Percentiles rank a stretch among this genome's conserved stretches.
phyloP scores from a whole-genome alignment of 805 yeast genomes.

The Starmerella stigmatis region DNA sequence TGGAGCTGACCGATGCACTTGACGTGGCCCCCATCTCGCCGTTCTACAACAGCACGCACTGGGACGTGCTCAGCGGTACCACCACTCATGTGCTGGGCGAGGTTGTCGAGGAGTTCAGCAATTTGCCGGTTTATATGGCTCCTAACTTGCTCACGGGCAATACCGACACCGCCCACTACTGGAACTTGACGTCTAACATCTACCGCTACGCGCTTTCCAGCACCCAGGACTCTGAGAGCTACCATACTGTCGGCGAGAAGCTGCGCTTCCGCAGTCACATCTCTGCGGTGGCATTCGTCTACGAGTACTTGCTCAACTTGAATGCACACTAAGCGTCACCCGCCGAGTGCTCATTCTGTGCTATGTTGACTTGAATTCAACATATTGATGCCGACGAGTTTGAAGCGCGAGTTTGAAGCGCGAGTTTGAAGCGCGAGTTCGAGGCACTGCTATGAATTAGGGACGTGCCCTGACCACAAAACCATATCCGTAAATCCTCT shows the following conservation, averaged over 20 bases:
- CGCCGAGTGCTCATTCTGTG: not conserved
- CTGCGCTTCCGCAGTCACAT: conserved; percentile 48
- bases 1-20: conserved; percentile 22
- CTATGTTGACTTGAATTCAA: not conserved
- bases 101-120: conserved; percentile 9
- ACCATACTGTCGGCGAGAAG: conserved; percentile 58
- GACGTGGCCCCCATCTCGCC: conserved; percentile 52
- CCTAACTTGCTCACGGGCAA: conserved; percentile 60
- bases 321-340: not conserved
- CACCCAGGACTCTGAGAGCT: conserved; percentile 19
- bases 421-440: no score
- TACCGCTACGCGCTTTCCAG: conserved; percentile 38
- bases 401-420: no score
- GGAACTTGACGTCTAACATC: conserved; percentile 50
- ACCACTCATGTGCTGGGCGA: conserved; percentile 55
- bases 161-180: conserved; percentile 60
- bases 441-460: no score
- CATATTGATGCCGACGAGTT: not conserved
- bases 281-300: conserved; percentile 27
- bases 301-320: conserved; percentile 26
- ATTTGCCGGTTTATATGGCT: conserved; percentile 34
- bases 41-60: conserved; percentile 30
- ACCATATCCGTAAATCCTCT: no score
- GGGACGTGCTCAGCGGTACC: conserved; percentile 55
- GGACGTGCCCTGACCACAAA: no score